These are phyloP conservation scores for Podospora pseudopauciseta DNA, from an alignment of 495 filamentous ascomycete species.

Conservation along the genomic window DNA sequence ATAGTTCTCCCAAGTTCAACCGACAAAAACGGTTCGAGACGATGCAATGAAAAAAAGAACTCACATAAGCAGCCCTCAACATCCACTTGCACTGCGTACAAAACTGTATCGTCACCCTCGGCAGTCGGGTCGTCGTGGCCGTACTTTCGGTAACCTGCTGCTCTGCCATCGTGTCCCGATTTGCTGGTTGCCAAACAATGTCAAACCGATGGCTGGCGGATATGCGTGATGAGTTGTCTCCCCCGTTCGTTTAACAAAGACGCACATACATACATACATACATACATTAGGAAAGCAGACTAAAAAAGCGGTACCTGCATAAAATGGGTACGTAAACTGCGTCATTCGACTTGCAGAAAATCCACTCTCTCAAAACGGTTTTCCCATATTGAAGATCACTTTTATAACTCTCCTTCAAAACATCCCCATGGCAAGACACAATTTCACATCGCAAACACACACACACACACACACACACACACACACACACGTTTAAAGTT, in stretches of 20 bases:
- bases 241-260: background rate
- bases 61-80: conserved; percentile 76
- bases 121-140: conserved; percentile 30
- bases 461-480: background rate
- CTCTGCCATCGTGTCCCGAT: conserved; percentile 32
- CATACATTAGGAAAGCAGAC: background rate
- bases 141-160: too few relatives aligned
- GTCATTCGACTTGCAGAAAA: background rate
- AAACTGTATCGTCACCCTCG: conserved; percentile 68
- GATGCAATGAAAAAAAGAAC: conserved; percentile 24
- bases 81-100: conserved; percentile 92
- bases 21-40: too few relatives aligned
- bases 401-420: too few relatives aligned
- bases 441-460: background rate
- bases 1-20: too few relatives aligned
- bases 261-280: background rate
- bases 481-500: background rate
- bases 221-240: background rate
- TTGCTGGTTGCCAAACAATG: background rate
- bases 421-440: background rate
- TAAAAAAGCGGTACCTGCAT: background rate
- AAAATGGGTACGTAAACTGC: background rate
- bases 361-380: background rate
- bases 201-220: background rate
- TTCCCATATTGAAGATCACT: background rate